Percentiles rank a stretch among this genome's conserved stretches.
These are phyloP conservation scores for Fusarium papillatum DNA, from an alignment of 2,329 filamentous ascomycete genomes.

Conservation along the genomic window DNA sequence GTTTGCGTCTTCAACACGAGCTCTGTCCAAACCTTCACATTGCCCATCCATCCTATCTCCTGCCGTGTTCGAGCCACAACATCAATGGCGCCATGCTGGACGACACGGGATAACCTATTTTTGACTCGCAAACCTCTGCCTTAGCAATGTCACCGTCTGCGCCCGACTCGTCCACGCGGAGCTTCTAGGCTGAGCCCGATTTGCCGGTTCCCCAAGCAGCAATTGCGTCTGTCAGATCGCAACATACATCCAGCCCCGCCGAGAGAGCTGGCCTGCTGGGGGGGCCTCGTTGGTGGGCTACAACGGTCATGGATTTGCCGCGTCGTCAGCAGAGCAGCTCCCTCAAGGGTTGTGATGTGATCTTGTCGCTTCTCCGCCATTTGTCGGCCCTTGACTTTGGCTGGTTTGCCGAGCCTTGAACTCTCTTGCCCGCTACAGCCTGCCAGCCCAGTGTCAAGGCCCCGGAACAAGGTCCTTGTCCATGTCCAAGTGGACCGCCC, in stretches of 20 bases:
- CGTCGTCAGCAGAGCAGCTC: slow-evolving; percentile 24
- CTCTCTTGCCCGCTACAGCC: slow-evolving; percentile 5
- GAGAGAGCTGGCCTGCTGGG: slow-evolving; percentile 1
- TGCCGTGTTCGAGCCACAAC: slow-evolving; percentile 30
- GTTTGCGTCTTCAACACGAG: slow-evolving; percentile 17
- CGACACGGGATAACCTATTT: slow-evolving; percentile 16
- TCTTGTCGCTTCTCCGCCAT: slow-evolving; percentile 33
- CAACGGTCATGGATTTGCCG: slow-evolving; percentile 3
- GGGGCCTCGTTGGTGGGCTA: slow-evolving; percentile 18
- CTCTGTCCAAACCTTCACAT: slow-evolving; percentile 14
- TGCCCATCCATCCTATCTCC: neutral
- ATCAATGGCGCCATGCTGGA: slow-evolving; percentile 29
- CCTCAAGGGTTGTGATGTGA: slow-evolving; percentile 27
- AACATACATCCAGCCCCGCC: slow-evolving; percentile 27
- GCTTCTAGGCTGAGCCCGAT: slow-evolving; percentile 25
- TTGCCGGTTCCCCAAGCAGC: slow-evolving; percentile 21
- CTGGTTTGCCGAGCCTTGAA: slow-evolving; percentile 16
- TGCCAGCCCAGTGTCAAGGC: slow-evolving; percentile 11
- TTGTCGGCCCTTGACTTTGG: slow-evolving; percentile 26
- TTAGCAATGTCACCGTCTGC: slow-evolving; percentile 24
- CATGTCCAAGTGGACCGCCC: slow-evolving; percentile 22
- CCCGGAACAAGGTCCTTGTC: slow-evolving; percentile 25
- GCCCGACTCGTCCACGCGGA: slow-evolving; percentile 28
- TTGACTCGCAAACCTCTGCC: slow-evolving; percentile 10
- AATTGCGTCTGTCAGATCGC: slow-evolving; percentile 28